Evolutionary conservation across 2,329 filamentous ascomycete species (phyloP).

Genomic region (Phoma sp.): DNA sequence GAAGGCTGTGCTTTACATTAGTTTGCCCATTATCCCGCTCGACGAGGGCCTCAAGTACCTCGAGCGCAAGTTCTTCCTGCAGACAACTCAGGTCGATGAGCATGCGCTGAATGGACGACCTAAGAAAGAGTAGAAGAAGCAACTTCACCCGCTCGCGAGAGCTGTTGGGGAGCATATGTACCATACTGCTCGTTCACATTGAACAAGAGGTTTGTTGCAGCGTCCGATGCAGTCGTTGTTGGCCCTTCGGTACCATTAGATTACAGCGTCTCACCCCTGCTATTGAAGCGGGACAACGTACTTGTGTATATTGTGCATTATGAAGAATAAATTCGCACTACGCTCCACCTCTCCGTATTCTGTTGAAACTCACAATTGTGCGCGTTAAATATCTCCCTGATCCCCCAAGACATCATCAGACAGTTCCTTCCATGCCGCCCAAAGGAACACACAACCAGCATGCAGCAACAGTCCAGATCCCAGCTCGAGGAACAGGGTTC

Average conservation of each 20-base stretch:
- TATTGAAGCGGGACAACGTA: background rate
- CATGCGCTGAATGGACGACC: constrained; percentile 29
- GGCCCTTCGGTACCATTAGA: background rate
- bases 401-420: background rate
- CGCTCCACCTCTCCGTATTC: background rate
- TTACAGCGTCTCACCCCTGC: background rate
- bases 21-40: constrained; percentile 86
- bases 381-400: background rate
- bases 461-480: background rate
- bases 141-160: background rate
- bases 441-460: background rate
- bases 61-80: constrained; percentile 59
- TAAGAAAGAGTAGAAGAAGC: constrained; percentile 32
- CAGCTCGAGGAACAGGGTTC: background rate
- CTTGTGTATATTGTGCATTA: constrained; percentile 15
- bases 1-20: constrained; percentile 88
- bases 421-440: background rate
- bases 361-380: background rate
- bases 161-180: background rate
- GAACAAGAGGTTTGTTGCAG: background rate
- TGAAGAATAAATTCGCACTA: constrained; percentile 11
- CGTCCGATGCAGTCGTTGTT: background rate
- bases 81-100: constrained; percentile 28
- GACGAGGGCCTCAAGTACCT: constrained; percentile 83
- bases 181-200: constrained; percentile 4